These are phyloP conservation scores for Diaporthe citrichinensis DNA, from an alignment of 2,329 filamentous ascomycete species.

Conservation along the genomic window DNA sequence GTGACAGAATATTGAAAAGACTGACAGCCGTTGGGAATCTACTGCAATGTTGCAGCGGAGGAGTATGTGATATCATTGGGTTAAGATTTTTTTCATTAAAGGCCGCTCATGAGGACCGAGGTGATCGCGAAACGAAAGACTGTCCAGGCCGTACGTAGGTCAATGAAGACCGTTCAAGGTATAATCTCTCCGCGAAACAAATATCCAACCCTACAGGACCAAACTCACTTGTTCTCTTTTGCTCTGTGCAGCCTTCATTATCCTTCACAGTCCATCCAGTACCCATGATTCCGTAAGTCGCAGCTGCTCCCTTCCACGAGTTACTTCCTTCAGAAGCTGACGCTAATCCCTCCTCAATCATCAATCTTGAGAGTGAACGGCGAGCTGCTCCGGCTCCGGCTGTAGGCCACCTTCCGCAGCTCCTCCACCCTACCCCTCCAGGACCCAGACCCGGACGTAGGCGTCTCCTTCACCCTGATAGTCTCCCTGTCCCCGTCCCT, in stretches of 20 bases:
- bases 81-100: not conserved
- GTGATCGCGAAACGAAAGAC: slow-evolving; percentile 7
- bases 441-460: not conserved
- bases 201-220: not conserved
- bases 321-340: not conserved
- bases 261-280: not conserved
- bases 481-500: slow-evolving; percentile 7
- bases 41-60: not conserved
- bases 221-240: not conserved
- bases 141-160: slow-evolving; percentile 1
- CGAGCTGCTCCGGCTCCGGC: slow-evolving; percentile 25
- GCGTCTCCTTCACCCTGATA: slow-evolving; percentile 11
- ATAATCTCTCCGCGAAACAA: not conserved
- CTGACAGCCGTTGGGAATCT: not conserved
- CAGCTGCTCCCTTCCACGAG: not conserved
- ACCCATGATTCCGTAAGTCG: too few relatives aligned
- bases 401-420: not conserved
- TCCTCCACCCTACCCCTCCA: slow-evolving; percentile 21
- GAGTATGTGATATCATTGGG: not conserved
- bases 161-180: slow-evolving; percentile 6
- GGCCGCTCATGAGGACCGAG: not conserved
- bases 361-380: slow-evolving; percentile 30
- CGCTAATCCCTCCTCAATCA: not conserved
- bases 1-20: not conserved
- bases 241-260: not conserved